Conservation (phyloP, 1,284 basidiomycete species). For the Microbotryum violaceum region DNA sequence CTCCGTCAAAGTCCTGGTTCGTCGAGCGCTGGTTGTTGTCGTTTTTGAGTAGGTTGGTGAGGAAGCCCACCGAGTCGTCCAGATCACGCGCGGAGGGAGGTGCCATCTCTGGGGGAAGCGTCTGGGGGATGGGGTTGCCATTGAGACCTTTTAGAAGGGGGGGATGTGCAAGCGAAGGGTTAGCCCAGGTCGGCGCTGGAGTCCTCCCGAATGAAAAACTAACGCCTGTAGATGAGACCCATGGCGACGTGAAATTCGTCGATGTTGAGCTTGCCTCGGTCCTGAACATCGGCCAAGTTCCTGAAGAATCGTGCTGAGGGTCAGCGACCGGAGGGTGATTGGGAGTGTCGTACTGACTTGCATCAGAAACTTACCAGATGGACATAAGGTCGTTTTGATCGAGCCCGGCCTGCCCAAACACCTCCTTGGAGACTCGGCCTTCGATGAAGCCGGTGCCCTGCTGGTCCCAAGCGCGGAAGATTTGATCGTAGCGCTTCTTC, state of each 20-base stretch:
- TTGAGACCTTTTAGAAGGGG: conserved; percentile 59
- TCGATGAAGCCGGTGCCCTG: conserved; percentile 75
- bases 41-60: conserved; percentile 82
- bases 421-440: conserved; percentile 70
- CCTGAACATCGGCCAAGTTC: conserved; percentile 80
- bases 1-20: conserved; percentile 33
- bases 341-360: not conserved
- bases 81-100: conserved; percentile 90
- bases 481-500: conserved; percentile 93
- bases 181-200: conserved; percentile 3
- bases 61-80: conserved; percentile 80
- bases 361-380: conserved; percentile 63
- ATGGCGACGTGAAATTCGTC: conserved; percentile 98
- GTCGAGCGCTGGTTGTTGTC: conserved; percentile 59
- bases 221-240: conserved; percentile 93
- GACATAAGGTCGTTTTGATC: conserved; percentile 83
- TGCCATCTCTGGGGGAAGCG: conserved; percentile 78
- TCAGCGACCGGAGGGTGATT: not conserved
- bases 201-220: conserved; percentile 39
- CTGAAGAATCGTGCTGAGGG: conserved; percentile 44
- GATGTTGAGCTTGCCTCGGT: conserved; percentile 86
- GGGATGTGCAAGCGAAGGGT: not conserved
- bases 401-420: conserved; percentile 90
- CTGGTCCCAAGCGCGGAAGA: conserved; percentile 93
- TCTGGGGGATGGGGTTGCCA: conserved; percentile 81